Evolutionary conservation across 1,284 basidiomycete species (phyloP).

Genomic region (Ceratobasidium sp.): DNA sequence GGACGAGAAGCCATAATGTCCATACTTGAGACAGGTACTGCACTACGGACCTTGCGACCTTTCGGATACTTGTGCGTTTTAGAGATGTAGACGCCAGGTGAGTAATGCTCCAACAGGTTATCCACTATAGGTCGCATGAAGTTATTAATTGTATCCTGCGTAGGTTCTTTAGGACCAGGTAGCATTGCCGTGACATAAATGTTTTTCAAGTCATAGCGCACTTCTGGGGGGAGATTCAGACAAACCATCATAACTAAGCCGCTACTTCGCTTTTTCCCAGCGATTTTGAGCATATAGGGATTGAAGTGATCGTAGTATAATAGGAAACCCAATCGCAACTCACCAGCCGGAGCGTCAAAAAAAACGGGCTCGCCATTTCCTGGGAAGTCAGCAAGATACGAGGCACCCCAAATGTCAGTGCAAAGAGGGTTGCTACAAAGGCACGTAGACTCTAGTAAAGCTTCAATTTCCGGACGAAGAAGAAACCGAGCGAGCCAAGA

Average conservation of each 20-base stretch:
- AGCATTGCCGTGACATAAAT: conserved; percentile 60
- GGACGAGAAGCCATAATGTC: neutral
- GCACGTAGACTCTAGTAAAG: conserved; percentile 9
- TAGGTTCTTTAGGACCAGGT: conserved; percentile 56
- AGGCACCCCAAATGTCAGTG: conserved; percentile 55
- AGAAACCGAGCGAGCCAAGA: conserved; percentile 33
- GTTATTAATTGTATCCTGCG: conserved; percentile 55
- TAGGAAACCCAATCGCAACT: conserved; percentile 54
- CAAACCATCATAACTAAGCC: conserved; percentile 59
- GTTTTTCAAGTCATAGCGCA: conserved; percentile 58
- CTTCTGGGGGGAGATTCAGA: conserved; percentile 58
- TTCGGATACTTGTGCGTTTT: conserved; percentile 10
- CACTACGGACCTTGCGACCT: neutral
- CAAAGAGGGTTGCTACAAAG: neutral
- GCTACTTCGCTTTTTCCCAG: conserved; percentile 56
- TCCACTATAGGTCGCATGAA: neutral
- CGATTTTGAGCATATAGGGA: conserved; percentile 47
- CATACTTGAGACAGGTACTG: neutral
- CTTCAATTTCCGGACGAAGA: conserved; percentile 28
- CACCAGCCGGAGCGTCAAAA: conserved; percentile 47
- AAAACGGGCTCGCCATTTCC: conserved; percentile 51
- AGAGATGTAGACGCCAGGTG: conserved; percentile 54
- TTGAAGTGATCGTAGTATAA: conserved; percentile 59
- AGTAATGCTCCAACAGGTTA: neutral
- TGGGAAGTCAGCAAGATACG: conserved; percentile 52